phyloP scores from a whole-genome alignment of 73 alveolate species.

The Strombidium stylifer region DNA sequence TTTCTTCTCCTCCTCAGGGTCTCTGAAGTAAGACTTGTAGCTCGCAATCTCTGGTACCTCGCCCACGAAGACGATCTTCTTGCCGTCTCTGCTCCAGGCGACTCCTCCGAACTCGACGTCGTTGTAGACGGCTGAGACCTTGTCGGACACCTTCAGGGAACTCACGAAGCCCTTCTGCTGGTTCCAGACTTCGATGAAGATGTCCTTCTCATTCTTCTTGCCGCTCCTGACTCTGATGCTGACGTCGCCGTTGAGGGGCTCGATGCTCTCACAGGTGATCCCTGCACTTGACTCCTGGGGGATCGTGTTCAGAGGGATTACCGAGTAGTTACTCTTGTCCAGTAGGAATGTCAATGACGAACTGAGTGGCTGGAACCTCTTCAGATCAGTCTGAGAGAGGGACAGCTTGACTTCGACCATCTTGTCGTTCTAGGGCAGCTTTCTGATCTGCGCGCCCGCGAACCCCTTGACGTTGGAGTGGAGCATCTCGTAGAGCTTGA shows the following conservation, averaged over 20 bases:
- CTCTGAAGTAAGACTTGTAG: slow-evolving; percentile 44
- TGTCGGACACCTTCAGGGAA: slow-evolving; percentile 15
- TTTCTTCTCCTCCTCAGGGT: not conserved
- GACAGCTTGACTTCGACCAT: slow-evolving; percentile 6
- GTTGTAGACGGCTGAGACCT: slow-evolving; percentile 32
- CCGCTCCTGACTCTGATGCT: slow-evolving; percentile 30
- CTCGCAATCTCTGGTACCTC: slow-evolving; percentile 43
- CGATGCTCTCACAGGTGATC: not conserved
- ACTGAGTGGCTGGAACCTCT: not conserved
- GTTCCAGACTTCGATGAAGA: slow-evolving; percentile 33
- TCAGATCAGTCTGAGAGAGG: slow-evolving; percentile 1
- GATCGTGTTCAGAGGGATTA: not conserved
- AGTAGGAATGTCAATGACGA: not conserved
- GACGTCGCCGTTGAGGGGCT: not conserved
- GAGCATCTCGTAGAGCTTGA: not conserved
- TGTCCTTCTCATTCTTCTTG: slow-evolving; percentile 35
- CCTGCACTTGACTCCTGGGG: not conserved
- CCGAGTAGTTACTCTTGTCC: not conserved
- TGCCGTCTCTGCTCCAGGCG: slow-evolving; percentile 43
- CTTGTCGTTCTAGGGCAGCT: not conserved
- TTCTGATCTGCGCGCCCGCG: not conserved
- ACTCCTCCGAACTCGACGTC: slow-evolving; percentile 55
- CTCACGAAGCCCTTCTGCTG: slow-evolving; percentile 1
- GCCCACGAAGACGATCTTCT: slow-evolving; percentile 44
- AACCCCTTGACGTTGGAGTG: not conserved